Evolutionary conservation across 805 yeast genomes (phyloP), one percentile per base, ranked within the genome.

Genomic region (Brettanomyces naardenensis): DNA sequence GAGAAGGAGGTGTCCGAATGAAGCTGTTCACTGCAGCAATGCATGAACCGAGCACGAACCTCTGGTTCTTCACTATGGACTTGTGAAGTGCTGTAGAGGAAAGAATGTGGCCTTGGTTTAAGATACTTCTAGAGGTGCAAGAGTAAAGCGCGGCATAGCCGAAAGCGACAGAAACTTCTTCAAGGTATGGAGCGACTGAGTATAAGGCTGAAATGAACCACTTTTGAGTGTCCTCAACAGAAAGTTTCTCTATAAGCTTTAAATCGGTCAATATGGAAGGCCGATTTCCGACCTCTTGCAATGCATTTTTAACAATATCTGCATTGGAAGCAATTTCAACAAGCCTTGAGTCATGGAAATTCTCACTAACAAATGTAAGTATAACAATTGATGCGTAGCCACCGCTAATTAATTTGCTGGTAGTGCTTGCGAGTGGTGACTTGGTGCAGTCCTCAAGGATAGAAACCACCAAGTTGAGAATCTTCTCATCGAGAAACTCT

Each of bases 131-230:
- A 0, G 86, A 74, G 9, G 68, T 44, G 10, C 70, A 53, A 25
- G 66, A 55, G 36, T 67, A 68, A n/a, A 78, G 46, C 64, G 75
- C 70, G 3, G 78, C 65, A 33, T 54, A 54, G 10, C 82, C 82
- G 38, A 59, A 61, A 6, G 40, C 44, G 6, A 27, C 4, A 3
- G 44, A 42, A 10, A 35, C 28, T 11, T 46, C 22, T 13, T 7
- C 18, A 3, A 52, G 49, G 22, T 25, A 25, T 7, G 32, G 31
- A 4, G 65, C 44, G 3, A 67, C 41, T 0, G 68, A 49, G 10
- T 44, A 47, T 29, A 80, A 53, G 1, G 81, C 71, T 33, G 63
- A 54, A 6, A 69, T 56, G 43, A 67, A 72, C 86, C 84, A 79
- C 7, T 45, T 39, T 33, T 65, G 70, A 42, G 78, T 83, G 5